Conservation (phyloP, 1,139 yeast species). For the Yamadazyma spencermartinsiae region DNA sequence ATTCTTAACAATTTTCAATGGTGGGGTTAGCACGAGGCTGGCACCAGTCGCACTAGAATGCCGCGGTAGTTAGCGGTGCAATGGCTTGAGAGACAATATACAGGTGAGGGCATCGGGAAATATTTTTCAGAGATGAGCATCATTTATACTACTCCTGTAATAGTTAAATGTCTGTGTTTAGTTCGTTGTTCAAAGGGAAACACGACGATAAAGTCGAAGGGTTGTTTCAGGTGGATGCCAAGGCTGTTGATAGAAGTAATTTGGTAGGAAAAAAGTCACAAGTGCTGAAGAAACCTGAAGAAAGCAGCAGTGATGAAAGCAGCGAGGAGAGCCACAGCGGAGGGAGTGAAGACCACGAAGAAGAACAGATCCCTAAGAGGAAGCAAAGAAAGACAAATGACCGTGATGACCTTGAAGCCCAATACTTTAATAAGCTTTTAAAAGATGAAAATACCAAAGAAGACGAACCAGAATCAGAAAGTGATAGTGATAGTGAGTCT, state of each 20-base stretch:
- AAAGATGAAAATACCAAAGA: slow-evolving; percentile 18
- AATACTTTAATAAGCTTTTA: slow-evolving; percentile 44
- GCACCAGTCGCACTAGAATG: no score
- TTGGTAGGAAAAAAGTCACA: slow-evolving; percentile 5
- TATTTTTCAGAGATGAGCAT: slow-evolving; percentile 14
- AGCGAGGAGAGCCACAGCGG: slow-evolving; percentile 1
- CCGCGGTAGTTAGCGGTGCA: no score
- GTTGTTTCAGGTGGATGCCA: slow-evolving; percentile 26
- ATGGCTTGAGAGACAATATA: no score
- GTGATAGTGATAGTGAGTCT: slow-evolving; percentile 4
- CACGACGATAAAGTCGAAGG: slow-evolving; percentile 33
- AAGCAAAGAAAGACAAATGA: slow-evolving; percentile 19
- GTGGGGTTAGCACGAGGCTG: no score
- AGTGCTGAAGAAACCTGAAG: not conserved
- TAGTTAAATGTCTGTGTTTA: slow-evolving; percentile 24
- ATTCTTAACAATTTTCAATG: no score
- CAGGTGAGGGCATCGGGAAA: no score
- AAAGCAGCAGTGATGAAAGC: not conserved
- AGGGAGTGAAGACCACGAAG: slow-evolving; percentile 5
- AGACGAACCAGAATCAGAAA: slow-evolving; percentile 22
- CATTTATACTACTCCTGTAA: slow-evolving; percentile 1
- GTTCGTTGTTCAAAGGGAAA: slow-evolving; percentile 31
- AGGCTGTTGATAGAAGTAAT: slow-evolving; percentile 10
- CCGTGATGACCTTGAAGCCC: slow-evolving; percentile 49
- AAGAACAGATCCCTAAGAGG: slow-evolving; percentile 10